Conservation (phyloP, 306 rosid species). For the Castanea mollissima region DNA sequence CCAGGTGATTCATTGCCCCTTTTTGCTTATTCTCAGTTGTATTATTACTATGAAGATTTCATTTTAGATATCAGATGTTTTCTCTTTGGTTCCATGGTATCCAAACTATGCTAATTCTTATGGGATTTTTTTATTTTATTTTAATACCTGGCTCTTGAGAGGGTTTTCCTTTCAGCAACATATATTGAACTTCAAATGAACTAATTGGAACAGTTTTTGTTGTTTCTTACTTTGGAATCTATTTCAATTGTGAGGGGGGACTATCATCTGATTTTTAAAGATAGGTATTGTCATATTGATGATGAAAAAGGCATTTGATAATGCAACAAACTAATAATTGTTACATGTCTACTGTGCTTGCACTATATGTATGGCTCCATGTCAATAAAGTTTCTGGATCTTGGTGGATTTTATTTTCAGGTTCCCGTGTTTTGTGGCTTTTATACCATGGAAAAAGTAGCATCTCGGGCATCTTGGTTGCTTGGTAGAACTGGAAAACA, state of each 20-base stretch:
- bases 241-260: neutral
- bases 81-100: neutral
- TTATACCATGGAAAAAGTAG: conserved; percentile 61
- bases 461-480: conserved; percentile 46
- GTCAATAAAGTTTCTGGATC: conserved; percentile 8
- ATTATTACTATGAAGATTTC: neutral
- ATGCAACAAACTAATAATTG: neutral
- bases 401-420: conserved; percentile 38
- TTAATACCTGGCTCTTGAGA: neutral
- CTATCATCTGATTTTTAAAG: neutral
- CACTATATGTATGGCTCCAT: conserved; percentile 12
- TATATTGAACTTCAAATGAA: neutral
- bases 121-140: neutral
- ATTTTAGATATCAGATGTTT: neutral
- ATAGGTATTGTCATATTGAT: neutral
- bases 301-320: neutral
- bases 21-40: neutral
- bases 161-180: neutral
- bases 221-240: neutral
- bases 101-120: neutral
- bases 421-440: conserved; percentile 77
- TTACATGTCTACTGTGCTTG: conserved; percentile 8
- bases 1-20: conserved; percentile 45
- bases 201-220: neutral
- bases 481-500: conserved; percentile 79